A percentile compares a stretch with the other conserved stretches of the same genome.
Evolutionary conservation across 2,329 filamentous ascomycete species (phyloP).

Genomic region (Calycina herbarum): DNA sequence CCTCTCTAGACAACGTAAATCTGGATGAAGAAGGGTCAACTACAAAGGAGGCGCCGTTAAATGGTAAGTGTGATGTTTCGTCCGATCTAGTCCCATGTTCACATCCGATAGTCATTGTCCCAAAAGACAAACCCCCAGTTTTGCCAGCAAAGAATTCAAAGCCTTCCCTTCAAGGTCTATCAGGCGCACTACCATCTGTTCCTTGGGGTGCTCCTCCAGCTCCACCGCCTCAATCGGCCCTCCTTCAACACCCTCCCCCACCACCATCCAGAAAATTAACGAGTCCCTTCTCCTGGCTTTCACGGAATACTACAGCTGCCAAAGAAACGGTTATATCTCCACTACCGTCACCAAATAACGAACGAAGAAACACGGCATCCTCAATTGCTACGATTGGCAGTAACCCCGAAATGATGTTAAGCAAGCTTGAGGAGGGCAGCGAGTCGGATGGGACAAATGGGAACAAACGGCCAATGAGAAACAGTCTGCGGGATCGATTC

Average conservation of each 20-base stretch:
- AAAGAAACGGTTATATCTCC: slow-evolving; percentile 56
- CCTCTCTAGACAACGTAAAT: slow-evolving; percentile 63
- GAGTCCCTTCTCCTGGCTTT: slow-evolving; percentile 85
- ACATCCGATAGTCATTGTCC: slow-evolving; percentile 24
- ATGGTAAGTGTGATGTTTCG: slow-evolving; percentile 19
- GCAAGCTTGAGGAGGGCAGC: slow-evolving; percentile 77
- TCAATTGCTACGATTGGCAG: slow-evolving; percentile 77
- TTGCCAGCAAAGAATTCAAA: slow-evolving; percentile 35
- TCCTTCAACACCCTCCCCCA: slow-evolving; percentile 24
- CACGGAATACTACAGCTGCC: slow-evolving; percentile 62
- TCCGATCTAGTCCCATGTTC: slow-evolving; percentile 10
- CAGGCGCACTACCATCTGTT: slow-evolving; percentile 69
- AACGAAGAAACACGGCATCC: slow-evolving; percentile 73
- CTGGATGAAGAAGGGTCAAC: slow-evolving; percentile 54
- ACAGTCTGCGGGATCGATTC: slow-evolving; percentile 75
- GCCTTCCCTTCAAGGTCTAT: slow-evolving; percentile 65
- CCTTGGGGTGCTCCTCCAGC: slow-evolving; percentile 65
- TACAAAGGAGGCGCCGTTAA: slow-evolving; percentile 12
- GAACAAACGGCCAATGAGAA: slow-evolving; percentile 51
- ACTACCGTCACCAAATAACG: slow-evolving; percentile 34
- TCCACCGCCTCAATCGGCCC: slow-evolving; percentile 25
- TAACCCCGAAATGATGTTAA: slow-evolving; percentile 77
- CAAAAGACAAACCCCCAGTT: slow-evolving; percentile 31
- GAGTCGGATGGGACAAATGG: slow-evolving; percentile 55
- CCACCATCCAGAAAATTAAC: slow-evolving; percentile 69